These are phyloP conservation scores for Corylus americana DNA, from an alignment of 306 rosid species.

Conservation along the genomic window DNA sequence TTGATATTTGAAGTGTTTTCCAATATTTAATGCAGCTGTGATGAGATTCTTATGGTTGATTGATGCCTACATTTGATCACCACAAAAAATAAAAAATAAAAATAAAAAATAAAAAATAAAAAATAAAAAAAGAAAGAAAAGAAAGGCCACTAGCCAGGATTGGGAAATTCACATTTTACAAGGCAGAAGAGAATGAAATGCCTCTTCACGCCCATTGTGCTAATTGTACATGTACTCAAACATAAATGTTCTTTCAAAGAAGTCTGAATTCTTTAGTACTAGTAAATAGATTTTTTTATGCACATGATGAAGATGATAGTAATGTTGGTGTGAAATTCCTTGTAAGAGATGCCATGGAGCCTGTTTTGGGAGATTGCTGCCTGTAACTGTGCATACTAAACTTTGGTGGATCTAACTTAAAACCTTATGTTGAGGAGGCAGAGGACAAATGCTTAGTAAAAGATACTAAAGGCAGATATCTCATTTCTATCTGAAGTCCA, in stretches of 20 bases:
- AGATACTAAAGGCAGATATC: neutral
- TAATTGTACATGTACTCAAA: neutral
- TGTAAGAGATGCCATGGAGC: neutral
- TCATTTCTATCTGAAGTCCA: neutral
- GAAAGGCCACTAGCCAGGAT: neutral
- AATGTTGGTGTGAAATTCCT: neutral
- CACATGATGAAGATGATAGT: constrained; percentile 6
- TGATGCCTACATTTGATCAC: neutral
- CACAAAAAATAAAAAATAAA: no score
- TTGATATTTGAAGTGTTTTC: neutral
- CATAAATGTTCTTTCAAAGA: neutral
- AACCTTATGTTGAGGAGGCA: neutral
- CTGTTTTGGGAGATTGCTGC: neutral
- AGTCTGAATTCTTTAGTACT: neutral
- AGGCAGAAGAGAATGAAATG: neutral
- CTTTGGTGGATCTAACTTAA: neutral
- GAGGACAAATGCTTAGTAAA: neutral
- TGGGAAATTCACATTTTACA: neutral
- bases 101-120: no score
- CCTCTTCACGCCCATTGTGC: neutral
- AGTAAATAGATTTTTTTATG: neutral
- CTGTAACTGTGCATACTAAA: neutral
- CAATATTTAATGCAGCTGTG: neutral
- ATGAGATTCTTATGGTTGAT: neutral
- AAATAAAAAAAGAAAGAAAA: neutral